Conservation (phyloP, 1,284 basidiomycete species). For the Boletellus sp. region DNA sequence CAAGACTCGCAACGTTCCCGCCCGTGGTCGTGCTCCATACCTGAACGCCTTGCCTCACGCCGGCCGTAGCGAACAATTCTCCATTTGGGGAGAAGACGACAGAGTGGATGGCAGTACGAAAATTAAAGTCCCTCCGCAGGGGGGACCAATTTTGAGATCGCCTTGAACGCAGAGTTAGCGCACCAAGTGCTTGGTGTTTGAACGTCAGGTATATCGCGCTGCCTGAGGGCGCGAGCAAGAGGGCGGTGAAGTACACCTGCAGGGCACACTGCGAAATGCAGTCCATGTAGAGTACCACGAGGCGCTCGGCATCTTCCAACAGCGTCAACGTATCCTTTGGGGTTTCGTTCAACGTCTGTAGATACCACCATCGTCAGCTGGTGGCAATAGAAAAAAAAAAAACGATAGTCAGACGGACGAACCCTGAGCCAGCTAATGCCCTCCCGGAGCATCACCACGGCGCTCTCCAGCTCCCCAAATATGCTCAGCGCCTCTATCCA, state of each 20-base stretch:
- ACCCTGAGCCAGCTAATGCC: constrained; percentile 23
- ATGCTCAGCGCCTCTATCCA: constrained; percentile 25
- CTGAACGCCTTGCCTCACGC: constrained; percentile 19
- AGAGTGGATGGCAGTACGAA: constrained; percentile 10
- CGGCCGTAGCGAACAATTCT: constrained; percentile 16
- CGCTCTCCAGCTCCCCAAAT: constrained; percentile 18
- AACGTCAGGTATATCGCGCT: constrained; percentile 11
- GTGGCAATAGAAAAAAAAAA: too few relatives aligned
- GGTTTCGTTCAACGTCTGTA: constrained; percentile 8
- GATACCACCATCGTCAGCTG: background rate
- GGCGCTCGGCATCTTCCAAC: constrained; percentile 17
- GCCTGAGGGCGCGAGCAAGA: background rate
- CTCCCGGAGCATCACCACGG: constrained; percentile 20
- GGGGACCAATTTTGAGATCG: background rate
- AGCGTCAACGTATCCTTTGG: constrained; percentile 7
- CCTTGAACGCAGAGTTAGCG: background rate
- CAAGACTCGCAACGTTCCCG: constrained; percentile 21
- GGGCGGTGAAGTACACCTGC: constrained; percentile 17
- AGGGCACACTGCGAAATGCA: constrained; percentile 22
- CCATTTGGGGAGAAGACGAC: constrained; percentile 18
- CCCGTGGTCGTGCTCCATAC: constrained; percentile 23
- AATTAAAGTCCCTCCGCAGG: constrained; percentile 1
- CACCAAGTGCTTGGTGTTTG: constrained; percentile 9
- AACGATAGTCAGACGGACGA: background rate
- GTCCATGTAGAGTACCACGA: constrained; percentile 22